Base-by-base conservation (phyloP, 2,329 filamentous ascomycete genomes). In the Aschersonia sp. region DNA sequence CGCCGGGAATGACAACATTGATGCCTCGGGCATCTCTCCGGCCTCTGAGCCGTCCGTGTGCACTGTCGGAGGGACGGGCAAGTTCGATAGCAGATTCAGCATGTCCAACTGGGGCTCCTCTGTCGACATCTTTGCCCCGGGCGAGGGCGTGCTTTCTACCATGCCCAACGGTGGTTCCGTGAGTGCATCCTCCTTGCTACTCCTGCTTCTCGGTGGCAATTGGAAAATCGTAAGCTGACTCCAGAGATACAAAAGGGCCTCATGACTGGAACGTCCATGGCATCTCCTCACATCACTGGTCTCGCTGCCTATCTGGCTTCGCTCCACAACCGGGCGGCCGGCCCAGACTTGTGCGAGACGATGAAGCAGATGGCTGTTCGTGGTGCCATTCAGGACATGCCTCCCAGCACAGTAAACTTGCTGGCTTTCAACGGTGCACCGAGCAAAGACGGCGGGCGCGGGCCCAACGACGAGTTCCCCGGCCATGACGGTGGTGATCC, bases 341-440 rank as follows among this genome's bases (percentile, higher is more conserved):
- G 75, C 9, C 60, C 66, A 46, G 68, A 62, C 11, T 67, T 78
- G 22, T 68, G 65, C 51, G 42, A 57, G 46, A 65, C 68, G 53
- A 69, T 78, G 50, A 57, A 63, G 53, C 57, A 58, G 43, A 62
- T 70, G 31, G 61, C 65, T 40, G 64, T 61, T 46, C 63, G 60
- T 51, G 62, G 63, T 47, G 63, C 66, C 51, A 61, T 71, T 44
- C 61, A 59, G 31, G 57, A 59, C 50, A 49, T 70, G 4, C 64
- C 62, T 43, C 59, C 55, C 48, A 62, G 66, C 50, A 73, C 70
- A 46, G 56, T 60, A 55, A 76, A 78, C 65, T 57, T 65, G 50
- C 63, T 79, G 46, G 72, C 68, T 43, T 77, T 73, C 61, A 78
- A 78, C 62, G 71, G 72, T 68, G 47, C 40, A 12, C 35, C 32